phyloP scores from a whole-genome alignment of 139 green algal species.

The Spirogloea muscicola region DNA sequence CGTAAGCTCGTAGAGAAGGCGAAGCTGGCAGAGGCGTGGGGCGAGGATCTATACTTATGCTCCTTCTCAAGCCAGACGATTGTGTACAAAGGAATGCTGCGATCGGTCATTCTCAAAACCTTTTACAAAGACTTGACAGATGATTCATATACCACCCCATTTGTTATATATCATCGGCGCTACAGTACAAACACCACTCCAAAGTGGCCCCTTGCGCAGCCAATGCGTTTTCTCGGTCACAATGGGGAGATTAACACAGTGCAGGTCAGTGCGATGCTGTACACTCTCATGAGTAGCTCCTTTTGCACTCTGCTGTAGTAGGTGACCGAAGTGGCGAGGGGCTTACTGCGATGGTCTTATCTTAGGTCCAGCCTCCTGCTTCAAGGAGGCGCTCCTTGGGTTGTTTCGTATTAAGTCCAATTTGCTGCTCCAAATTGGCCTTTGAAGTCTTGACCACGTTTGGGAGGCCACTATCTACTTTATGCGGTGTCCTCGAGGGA shows the following conservation, averaged over 20 bases:
- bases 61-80: constrained; percentile 84
- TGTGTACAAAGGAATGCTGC: constrained; percentile 98
- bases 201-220: constrained; percentile 97
- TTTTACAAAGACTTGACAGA: constrained; percentile 93
- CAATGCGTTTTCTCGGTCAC: constrained; percentile 97
- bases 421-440: too few relatives aligned
- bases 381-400: too few relatives aligned
- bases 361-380: too few relatives aligned
- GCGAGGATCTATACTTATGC: constrained; percentile 83
- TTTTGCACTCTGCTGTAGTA: too few relatives aligned
- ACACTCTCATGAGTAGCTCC: too few relatives aligned
- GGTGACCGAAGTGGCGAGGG: too few relatives aligned
- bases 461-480: too few relatives aligned
- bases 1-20: constrained; percentile 88
- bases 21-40: constrained; percentile 41
- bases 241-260: constrained; percentile 99
- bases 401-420: too few relatives aligned
- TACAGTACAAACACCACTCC: constrained; percentile 99
- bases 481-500: too few relatives aligned
- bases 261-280: too few relatives aligned
- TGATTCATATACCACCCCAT: constrained; percentile 72
- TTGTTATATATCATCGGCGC: constrained; percentile 97
- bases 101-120: constrained; percentile 68
- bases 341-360: too few relatives aligned
- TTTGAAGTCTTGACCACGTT: too few relatives aligned